These are phyloP conservation scores for Macrocybe gigantea DNA, from an alignment of 768 basidiomycete species.

Conservation along the genomic window DNA sequence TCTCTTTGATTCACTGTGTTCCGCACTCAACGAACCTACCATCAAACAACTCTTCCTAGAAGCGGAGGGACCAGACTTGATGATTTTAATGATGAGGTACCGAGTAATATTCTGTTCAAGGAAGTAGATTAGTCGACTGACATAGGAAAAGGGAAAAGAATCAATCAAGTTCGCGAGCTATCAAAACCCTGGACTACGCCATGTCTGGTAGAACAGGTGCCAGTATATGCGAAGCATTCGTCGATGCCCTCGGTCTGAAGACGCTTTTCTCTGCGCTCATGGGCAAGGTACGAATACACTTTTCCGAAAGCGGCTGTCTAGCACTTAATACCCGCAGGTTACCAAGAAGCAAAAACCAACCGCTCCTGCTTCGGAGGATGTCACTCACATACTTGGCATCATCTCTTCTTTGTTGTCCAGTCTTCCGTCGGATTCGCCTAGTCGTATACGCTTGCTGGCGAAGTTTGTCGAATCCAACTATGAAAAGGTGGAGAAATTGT, in stretches of 20 bases:
- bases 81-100: constrained; percentile 98
- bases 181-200: constrained; percentile 90
- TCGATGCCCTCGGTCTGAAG: constrained; percentile 85
- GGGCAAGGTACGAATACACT: constrained; percentile 65
- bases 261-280: constrained; percentile 88
- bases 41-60: constrained; percentile 82
- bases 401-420: constrained; percentile 85
- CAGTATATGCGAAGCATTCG: constrained; percentile 73
- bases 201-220: constrained; percentile 74
- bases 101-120: constrained; percentile 13
- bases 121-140: not conserved
- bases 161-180: constrained; percentile 73
- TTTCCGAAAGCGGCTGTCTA: constrained; percentile 5
- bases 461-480: constrained; percentile 94
- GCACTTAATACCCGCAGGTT: constrained; percentile 20
- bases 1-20: constrained; percentile 86
- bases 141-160: constrained; percentile 61
- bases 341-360: constrained; percentile 62
- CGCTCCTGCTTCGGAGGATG: constrained; percentile 69
- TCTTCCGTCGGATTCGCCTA: constrained; percentile 77
- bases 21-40: constrained; percentile 69
- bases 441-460: constrained; percentile 74
- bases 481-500: constrained; percentile 89
- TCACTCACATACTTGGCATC: constrained; percentile 82
- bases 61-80: constrained; percentile 91